Evolutionary conservation across 78 protist species (phyloP), one percentile per base, ranked within the genome.

Genomic region (Dictyostelium discoideum): DNA sequence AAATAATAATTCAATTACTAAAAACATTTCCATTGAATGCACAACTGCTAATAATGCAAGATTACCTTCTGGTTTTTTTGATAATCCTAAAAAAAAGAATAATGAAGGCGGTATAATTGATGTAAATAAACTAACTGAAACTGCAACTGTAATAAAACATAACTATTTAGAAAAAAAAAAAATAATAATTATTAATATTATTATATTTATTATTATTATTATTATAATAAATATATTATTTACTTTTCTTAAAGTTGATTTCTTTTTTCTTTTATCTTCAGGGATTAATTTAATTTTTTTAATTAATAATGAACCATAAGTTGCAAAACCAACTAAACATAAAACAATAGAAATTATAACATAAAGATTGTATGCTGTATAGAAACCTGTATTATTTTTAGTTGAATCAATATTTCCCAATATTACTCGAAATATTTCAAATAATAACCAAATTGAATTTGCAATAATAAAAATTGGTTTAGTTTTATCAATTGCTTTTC

Each of bases 391-490:
- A 24, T 24, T 24, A 8, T 67, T 67, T 67, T 67, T 20, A 6
- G 18, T 67, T 24, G 37, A 24, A 7, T 32, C 29, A 16, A 83
- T 26, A 11, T 9, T 20, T 14, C 39, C 50, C 37, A 83, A 18
- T 26, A 39, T 40, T 20, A 32, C 57, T 6, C 85, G 32, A 8
- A 82, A 20, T 3, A 82, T 22, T 82, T 81, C 94, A 46, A 90
- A 82, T 65, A 37, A 16, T 32, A 90, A 82, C 94, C 94, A 90
- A 26, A 90, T 42, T 13, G 65, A 13, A 82, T 90, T 90, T 9
- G 69, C 32, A 72, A 82, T 72, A 0, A 88, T 81, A 69, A 88
- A 80, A 4, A 50, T 83, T 69, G 86, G 89, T 50, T 82, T 90
- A 1, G 87, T 72, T 73, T 90, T 90, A 29, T 67, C 77, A 13